Conservation (phyloP, 2,329 filamentous ascomycete genomes). For the Geosmithia flava region DNA sequence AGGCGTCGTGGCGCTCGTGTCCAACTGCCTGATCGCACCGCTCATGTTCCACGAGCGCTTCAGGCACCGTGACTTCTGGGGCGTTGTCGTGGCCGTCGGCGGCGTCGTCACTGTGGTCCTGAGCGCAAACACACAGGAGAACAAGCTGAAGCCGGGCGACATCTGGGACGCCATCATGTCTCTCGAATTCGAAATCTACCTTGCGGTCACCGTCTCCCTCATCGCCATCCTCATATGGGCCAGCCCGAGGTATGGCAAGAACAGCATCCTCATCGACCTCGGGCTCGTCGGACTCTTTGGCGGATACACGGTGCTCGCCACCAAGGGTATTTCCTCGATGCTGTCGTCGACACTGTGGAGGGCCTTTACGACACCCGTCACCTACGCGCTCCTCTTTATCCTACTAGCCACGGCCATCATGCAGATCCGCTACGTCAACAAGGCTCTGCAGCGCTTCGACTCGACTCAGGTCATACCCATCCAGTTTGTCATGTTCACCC, state of each 20-base stretch:
- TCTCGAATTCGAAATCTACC: slow-evolving; percentile 83
- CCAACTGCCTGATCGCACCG: slow-evolving; percentile 93
- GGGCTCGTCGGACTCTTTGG: slow-evolving; percentile 90
- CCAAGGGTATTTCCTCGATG: slow-evolving; percentile 92
- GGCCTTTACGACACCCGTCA: slow-evolving; percentile 83
- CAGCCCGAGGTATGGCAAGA: slow-evolving; percentile 73
- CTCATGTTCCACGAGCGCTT: slow-evolving; percentile 89
- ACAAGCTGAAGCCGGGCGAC: slow-evolving; percentile 79
- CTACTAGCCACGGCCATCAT: slow-evolving; percentile 78
- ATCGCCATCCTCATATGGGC: slow-evolving; percentile 71
- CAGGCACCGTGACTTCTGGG: slow-evolving; percentile 71
- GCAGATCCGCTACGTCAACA: slow-evolving; percentile 96
- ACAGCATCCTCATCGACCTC: slow-evolving; percentile 81
- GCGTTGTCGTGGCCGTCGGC: slow-evolving; percentile 74
- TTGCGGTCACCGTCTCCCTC: slow-evolving; percentile 60
- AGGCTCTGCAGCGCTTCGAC: slow-evolving; percentile 76
- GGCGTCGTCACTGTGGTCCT: slow-evolving; percentile 89
- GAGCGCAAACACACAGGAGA: slow-evolving; percentile 80
- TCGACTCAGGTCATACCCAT: slow-evolving; percentile 97
- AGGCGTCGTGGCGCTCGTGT: slow-evolving; percentile 91
- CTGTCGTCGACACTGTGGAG: slow-evolving; percentile 83
- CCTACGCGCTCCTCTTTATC: slow-evolving; percentile 72
- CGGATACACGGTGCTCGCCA: slow-evolving; percentile 90
- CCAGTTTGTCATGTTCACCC: slow-evolving; percentile 92
- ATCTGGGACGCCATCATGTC: slow-evolving; percentile 82